Evolutionary conservation across 2,329 filamentous ascomycete genomes (phyloP).

Genomic region (Talaromyces piceae): DNA sequence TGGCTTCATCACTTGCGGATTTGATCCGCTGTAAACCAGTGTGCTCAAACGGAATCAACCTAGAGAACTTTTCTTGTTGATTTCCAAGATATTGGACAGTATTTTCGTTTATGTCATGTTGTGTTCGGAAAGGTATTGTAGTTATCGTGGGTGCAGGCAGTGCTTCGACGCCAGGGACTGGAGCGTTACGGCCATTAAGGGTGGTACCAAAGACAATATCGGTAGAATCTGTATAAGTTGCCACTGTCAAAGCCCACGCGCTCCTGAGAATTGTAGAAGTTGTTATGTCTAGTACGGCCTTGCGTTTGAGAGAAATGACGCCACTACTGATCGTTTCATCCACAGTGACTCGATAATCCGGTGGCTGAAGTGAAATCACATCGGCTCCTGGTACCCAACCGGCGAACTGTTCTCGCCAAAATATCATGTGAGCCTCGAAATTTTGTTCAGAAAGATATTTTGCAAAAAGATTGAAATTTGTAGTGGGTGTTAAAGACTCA

Average conservation of each 20-base stretch:
- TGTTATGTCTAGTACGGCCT: no score
- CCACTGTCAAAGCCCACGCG: conserved; percentile 30
- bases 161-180: conserved; percentile 27
- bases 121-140: conserved; percentile 28
- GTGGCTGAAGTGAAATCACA: no score
- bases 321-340: background rate
- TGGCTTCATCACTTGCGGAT: conserved; percentile 39
- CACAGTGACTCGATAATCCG: background rate
- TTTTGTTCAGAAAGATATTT: conserved; percentile 15
- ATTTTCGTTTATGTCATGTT: conserved; percentile 22
- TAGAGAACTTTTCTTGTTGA: conserved; percentile 43
- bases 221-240: conserved; percentile 26
- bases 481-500: no score
- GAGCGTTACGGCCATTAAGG: conserved; percentile 31
- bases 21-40: conserved; percentile 42
- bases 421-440: no score
- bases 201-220: conserved; percentile 36
- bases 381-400: no score
- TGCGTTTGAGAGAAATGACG: no score
- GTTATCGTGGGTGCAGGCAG: conserved; percentile 34
- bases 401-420: no score
- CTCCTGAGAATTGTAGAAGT: conserved; percentile 26
- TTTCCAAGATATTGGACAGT: conserved; percentile 43
- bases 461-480: background rate
- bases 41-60: conserved; percentile 54